A percentile compares a stretch with the other conserved stretches of the same genome.
Evolutionary conservation across 805 yeast genomes (phyloP).

Genomic region (Candida chauliodis): DNA sequence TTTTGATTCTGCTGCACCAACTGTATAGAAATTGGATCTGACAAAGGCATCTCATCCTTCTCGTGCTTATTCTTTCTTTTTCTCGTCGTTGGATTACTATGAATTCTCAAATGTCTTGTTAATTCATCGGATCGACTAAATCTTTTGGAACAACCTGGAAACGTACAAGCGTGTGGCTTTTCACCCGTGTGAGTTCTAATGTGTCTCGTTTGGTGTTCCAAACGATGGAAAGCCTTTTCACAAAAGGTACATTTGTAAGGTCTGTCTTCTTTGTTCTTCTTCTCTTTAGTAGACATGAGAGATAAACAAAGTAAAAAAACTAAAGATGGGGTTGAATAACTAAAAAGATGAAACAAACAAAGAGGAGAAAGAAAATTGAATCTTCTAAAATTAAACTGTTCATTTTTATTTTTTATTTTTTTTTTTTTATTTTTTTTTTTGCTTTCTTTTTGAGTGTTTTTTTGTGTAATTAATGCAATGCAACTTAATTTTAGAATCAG

Average conservation of each 20-base stretch:
- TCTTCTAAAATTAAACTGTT: too few species aligned
- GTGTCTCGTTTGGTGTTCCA: constrained; percentile 90
- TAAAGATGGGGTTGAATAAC: too few species aligned
- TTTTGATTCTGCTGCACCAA: background rate
- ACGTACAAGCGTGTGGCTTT: constrained; percentile 82
- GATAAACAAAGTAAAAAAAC: background rate
- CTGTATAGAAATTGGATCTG: background rate
- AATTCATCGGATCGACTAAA: constrained; percentile 82
- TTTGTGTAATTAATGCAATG: too few species aligned
- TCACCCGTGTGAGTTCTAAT: constrained; percentile 93
- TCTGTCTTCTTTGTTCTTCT: constrained; percentile 35
- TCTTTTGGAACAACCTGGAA: constrained; percentile 78
- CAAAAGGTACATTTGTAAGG: constrained; percentile 87
- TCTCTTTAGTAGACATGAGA: constrained; percentile 9
- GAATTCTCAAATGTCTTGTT: constrained; percentile 81
- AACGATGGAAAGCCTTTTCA: constrained; percentile 78
- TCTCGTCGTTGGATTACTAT: constrained; percentile 53
- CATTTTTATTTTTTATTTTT: too few species aligned
- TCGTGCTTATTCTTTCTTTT: constrained; percentile 31
- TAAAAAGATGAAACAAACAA: too few species aligned
- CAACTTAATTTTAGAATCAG: too few species aligned
- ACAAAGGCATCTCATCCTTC: background rate
- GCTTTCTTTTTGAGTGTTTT: too few species aligned
- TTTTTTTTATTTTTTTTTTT: too few species aligned
- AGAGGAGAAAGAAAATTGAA: too few species aligned